Evolutionary conservation across 345 rosid genomes (phyloP).

Genomic region (Theobroma cacao): DNA sequence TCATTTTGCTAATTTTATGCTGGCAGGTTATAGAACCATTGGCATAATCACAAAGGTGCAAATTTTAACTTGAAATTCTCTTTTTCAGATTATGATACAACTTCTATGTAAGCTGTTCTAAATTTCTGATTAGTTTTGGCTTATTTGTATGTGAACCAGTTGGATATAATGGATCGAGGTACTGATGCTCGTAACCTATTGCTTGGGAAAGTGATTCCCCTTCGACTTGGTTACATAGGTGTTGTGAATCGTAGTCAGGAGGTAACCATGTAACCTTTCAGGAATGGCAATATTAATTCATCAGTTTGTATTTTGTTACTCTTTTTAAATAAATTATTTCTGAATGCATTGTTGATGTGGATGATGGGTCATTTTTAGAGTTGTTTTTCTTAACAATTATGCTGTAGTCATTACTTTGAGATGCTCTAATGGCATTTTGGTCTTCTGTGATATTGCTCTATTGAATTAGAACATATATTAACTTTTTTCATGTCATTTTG

Average conservation of each 20-base stretch:
- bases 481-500: neutral
- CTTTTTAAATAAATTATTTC: neutral
- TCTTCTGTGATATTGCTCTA: neutral
- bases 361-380: neutral
- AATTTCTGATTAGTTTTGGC: conserved; percentile 21
- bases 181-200: conserved; percentile 87
- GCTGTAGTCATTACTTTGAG: neutral
- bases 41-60: conserved; percentile 90
- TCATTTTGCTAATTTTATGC: conserved; percentile 14
- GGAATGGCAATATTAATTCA: neutral
- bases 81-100: neutral
- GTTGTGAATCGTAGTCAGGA: conserved; percentile 96
- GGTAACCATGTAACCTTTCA: conserved; percentile 39
- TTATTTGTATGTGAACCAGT: conserved; percentile 41
- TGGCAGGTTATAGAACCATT: conserved; percentile 78
- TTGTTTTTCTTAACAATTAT: conserved; percentile 4
- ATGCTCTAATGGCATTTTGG: neutral
- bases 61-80: neutral
- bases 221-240: conserved; percentile 93
- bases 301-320: neutral
- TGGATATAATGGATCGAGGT: conserved; percentile 99
- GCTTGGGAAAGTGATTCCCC: conserved; percentile 89
- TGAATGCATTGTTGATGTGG: neutral
- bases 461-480: neutral
- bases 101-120: neutral